Evolutionary conservation across 2,329 filamentous ascomycete genomes (phyloP), one percentile per base, ranked within the genome.

Genomic region (Monilinia vaccinii-corymbosi): DNA sequence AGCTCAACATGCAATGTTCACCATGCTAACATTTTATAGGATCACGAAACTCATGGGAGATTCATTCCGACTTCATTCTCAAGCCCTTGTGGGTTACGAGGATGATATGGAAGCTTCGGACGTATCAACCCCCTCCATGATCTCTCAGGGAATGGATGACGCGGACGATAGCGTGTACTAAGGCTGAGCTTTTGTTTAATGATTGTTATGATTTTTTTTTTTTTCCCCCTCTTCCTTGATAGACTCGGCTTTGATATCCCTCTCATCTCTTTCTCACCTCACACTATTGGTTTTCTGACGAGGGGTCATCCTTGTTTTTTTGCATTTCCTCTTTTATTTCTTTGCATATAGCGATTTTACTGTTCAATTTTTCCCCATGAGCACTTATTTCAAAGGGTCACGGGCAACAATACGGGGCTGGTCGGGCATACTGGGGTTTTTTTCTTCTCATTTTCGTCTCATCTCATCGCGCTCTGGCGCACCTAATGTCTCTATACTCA

Each of bases 1-100:
- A 13, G n/a, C 47, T 52, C 25, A 57, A 38, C 31, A 31, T 10
- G 10, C 23, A 28, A 21, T 51, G 38, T 14, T 16, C 46, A 52
- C 53, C 56, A 67, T 59, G n/a, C 81, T 84, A 78, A 85, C 75
- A 56, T 51, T 53, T 42, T 34, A 44, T 70, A 93, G 89, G 61
- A 93, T 95, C 72, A 93, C 90, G 69, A 91, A 95, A 73, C 84
- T 97, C 55, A 96, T 97, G 89, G 94, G 94, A 70, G 94, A 97
- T 76, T 92, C 94, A 56, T 97, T 99, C 82, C 94, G 95, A 73
- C 85, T 97, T 61, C 93, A 97, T 76, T 89, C 92, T 42, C 92
- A 97, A 77, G 92, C 94, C 66, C 85, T 99, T 38, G 85, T 93
- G 66, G 92, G 93, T 74, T 97, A 96, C 71, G 91, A 97, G 72